Evolutionary conservation across 495 filamentous ascomycete species (phyloP).

Genomic region (Xylaria bambusicola): DNA sequence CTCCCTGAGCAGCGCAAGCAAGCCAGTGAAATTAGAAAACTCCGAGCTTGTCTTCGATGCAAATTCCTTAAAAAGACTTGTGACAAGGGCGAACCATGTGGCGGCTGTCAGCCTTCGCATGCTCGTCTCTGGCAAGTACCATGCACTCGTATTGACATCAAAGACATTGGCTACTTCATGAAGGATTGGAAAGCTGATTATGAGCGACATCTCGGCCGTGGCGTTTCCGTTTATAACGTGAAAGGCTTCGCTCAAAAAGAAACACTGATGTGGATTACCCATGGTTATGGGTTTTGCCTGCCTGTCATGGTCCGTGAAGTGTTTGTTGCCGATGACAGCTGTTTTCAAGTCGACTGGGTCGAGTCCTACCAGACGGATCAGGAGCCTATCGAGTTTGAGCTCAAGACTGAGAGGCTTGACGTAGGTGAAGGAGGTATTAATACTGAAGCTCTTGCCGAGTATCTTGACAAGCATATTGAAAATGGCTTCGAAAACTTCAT

Average conservation of each 20-base stretch:
- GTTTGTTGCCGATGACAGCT: constrained; percentile 85
- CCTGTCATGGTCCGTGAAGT: constrained; percentile 90
- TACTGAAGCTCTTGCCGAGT: constrained; percentile 74
- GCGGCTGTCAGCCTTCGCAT: constrained; percentile 89
- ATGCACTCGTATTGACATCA: constrained; percentile 94
- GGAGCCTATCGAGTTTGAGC: constrained; percentile 74
- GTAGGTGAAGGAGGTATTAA: constrained; percentile 83
- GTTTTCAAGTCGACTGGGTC: constrained; percentile 89
- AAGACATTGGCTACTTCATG: constrained; percentile 96
- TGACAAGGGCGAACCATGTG: constrained; percentile 91
- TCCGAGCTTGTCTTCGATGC: constrained; percentile 90
- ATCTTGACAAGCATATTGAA: constrained; percentile 90
- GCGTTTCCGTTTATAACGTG: constrained; percentile 88
- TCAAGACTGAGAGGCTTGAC: constrained; percentile 80
- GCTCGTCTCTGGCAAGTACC: constrained; percentile 93
- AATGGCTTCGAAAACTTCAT: constrained; percentile 87
- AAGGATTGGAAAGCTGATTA: constrained; percentile 97
- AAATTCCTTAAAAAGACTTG: constrained; percentile 98
- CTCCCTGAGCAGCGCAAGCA: constrained; percentile 93
- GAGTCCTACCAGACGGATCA: constrained; percentile 67
- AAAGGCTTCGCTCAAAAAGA: constrained; percentile 86
- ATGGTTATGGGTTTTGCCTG: constrained; percentile 85
- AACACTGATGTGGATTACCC: constrained; percentile 76
- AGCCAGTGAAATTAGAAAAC: constrained; percentile 88
- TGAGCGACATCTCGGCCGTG: constrained; percentile 81